Percentiles rank a stretch among this genome's conserved stretches.
Evolutionary conservation across 305 asterid genomes (phyloP).

Genomic region (Euphrasia arctica): DNA sequence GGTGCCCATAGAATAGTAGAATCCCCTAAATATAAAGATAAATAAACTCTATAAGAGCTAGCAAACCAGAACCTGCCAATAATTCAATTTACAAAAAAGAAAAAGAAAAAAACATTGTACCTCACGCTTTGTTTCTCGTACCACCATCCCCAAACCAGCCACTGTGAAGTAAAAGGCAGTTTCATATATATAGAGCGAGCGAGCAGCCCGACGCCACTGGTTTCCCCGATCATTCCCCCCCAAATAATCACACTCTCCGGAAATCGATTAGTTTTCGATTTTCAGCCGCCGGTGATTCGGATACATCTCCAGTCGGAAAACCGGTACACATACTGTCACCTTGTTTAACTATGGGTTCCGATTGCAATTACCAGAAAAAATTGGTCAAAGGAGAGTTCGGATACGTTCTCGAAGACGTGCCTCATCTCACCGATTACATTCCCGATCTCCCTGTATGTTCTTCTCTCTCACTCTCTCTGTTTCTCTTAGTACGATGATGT

Average conservation of each 20-base stretch:
- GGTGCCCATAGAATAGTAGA: too few species aligned
- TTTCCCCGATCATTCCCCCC: conserved; percentile 10
- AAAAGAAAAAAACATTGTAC: conserved; percentile 12
- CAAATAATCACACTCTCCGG: conserved; percentile 9
- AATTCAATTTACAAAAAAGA: neutral
- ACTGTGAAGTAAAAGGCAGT: conserved; percentile 23
- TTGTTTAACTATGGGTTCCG: conserved; percentile 29
- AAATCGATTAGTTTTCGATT: conserved; percentile 13
- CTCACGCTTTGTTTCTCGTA: conserved; percentile 30
- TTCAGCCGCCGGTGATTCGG: conserved; percentile 9
- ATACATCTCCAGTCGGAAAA: neutral
- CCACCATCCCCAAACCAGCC: conserved; percentile 29
- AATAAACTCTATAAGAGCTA: too few species aligned
- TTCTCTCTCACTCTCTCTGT: neutral
- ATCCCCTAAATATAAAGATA: too few species aligned
- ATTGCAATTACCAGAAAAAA: conserved; percentile 54
- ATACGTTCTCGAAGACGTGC: conserved; percentile 81
- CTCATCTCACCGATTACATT: conserved; percentile 76
- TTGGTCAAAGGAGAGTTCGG: conserved; percentile 60
- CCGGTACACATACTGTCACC: neutral
- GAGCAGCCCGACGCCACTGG: conserved; percentile 30
- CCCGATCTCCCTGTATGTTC: conserved; percentile 57
- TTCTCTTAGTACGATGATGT: neutral
- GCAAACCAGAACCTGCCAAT: conserved; percentile 23
- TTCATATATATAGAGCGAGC: neutral